A percentile compares a stretch with the other conserved stretches of the same genome.
phyloP scores from a whole-genome alignment of 2,329 filamentous ascomycete species.

The Fusarium setosum region DNA sequence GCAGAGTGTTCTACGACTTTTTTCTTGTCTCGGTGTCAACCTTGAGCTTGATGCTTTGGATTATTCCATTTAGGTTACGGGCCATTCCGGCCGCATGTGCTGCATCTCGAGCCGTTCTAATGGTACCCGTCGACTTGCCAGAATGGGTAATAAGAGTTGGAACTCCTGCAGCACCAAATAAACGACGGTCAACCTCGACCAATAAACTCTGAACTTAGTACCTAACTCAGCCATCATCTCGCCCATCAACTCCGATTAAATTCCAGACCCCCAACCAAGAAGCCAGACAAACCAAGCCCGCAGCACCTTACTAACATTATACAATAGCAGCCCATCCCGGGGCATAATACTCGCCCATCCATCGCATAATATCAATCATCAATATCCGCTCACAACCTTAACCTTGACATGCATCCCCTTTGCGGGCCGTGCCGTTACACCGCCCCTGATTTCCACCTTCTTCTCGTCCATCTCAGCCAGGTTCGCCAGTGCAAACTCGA shows the following conservation, averaged over 20 bases:
- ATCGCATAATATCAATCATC: constrained; percentile 12
- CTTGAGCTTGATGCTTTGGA: neutral
- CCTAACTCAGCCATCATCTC: neutral
- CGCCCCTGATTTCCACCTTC: constrained; percentile 74
- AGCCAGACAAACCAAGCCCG: no score
- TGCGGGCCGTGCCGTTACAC: constrained; percentile 78
- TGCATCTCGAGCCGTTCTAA: neutral
- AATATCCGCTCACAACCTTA: constrained; percentile 73
- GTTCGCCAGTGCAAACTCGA: constrained; percentile 70
- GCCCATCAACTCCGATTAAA: neutral
- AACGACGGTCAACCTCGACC: no score
- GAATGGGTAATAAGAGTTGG: neutral
- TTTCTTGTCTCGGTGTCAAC: neutral
- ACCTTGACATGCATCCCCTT: constrained; percentile 78
- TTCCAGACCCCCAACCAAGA: neutral
- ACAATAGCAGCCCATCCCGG: neutral
- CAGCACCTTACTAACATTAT: no score
- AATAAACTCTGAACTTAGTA: no score
- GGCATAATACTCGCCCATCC: neutral
- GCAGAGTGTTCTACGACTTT: neutral
- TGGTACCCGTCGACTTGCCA: neutral
- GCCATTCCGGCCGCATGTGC: neutral
- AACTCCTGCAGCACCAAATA: neutral
- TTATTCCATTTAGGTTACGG: neutral
- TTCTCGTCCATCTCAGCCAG: constrained; percentile 73